Evolutionary conservation across 1,284 basidiomycete genomes (phyloP).

Genomic region (Phylloporus gajari): DNA sequence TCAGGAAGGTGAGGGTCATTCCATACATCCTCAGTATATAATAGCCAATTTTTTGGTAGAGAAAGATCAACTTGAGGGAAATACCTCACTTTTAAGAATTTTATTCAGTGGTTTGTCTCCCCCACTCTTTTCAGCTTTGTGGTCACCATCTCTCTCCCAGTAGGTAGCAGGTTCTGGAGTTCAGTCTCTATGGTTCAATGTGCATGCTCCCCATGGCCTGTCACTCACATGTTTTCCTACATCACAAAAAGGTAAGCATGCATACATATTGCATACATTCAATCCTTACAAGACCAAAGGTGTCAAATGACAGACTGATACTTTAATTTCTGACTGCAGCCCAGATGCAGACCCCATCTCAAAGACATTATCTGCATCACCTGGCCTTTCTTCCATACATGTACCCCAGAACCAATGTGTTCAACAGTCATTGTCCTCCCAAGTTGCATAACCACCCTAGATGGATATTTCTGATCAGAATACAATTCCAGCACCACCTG

Average conservation of each 20-base stretch:
- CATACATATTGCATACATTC: neutral
- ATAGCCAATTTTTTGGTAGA: constrained; percentile 48
- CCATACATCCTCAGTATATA: neutral
- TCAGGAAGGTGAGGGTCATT: constrained; percentile 60
- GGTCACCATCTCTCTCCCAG: constrained; percentile 2
- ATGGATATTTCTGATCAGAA: constrained; percentile 16
- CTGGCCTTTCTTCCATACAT: constrained; percentile 35
- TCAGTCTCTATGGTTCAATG: constrained; percentile 66
- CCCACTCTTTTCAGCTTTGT: neutral
- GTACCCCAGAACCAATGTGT: constrained; percentile 29
- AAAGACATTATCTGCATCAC: constrained; percentile 37
- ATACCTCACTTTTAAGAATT: constrained; percentile 63
- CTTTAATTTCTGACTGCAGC: constrained; percentile 34
- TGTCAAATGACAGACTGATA: constrained; percentile 40
- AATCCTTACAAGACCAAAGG: constrained; percentile 35
- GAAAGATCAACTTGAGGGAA: constrained; percentile 64
- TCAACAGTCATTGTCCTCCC: constrained; percentile 25
- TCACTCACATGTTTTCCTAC: constrained; percentile 60
- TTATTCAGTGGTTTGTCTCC: constrained; percentile 57
- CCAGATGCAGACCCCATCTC: constrained; percentile 39
- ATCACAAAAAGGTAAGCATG: constrained; percentile 50
- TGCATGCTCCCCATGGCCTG: constrained; percentile 57
- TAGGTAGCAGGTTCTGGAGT: constrained; percentile 51
- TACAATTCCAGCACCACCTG: constrained; percentile 24
- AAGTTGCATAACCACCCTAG: constrained; percentile 21